A percentile compares a stretch with the other conserved stretches of the same genome.
Evolutionary conservation across 306 rosid genomes (phyloP).

Genomic region (barrel medic (Medicago truncatula)): DNA sequence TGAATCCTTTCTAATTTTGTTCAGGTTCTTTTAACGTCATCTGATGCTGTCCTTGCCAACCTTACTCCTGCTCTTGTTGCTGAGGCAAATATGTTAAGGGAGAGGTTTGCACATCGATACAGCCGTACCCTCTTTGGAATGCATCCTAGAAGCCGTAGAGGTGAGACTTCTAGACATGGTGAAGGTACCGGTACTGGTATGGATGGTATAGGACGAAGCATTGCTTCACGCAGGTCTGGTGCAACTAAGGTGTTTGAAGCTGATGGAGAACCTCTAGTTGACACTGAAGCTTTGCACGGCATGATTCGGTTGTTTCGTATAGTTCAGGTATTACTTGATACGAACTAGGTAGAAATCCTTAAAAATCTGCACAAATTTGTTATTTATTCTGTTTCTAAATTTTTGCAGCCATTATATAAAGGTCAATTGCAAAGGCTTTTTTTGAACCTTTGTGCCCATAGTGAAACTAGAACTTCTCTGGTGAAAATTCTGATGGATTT

Average conservation of each 20-base stretch:
- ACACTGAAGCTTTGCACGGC: constrained; percentile 78
- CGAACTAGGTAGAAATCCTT: constrained; percentile 17
- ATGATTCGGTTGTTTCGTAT: constrained; percentile 87
- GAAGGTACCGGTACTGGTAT: constrained; percentile 74
- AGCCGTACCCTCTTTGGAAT: constrained; percentile 90
- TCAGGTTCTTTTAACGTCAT: constrained; percentile 95
- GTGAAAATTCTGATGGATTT: constrained; percentile 89
- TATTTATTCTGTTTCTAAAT: constrained; percentile 25
- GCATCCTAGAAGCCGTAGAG: constrained; percentile 94
- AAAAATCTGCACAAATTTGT: constrained; percentile 7
- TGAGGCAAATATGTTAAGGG: constrained; percentile 95
- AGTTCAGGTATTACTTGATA: constrained; percentile 68
- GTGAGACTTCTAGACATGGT: constrained; percentile 82
- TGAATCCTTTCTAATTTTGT: background rate
- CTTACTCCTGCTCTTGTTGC: constrained; percentile 99
- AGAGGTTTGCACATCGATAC: constrained; percentile 94
- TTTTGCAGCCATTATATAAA: constrained; percentile 90
- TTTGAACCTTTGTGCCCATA: constrained; percentile 84
- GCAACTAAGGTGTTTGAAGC: constrained; percentile 88
- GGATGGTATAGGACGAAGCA: constrained; percentile 68
- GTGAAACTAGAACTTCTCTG: constrained; percentile 80
- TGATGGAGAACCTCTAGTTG: constrained; percentile 92
- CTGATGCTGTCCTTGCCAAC: constrained; percentile 93
- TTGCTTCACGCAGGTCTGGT: constrained; percentile 75
- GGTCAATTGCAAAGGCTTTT: constrained; percentile 98